Conservation (phyloP, 2,329 filamentous ascomycete genomes). For the Ceratocystiopsis minuta region DNA sequence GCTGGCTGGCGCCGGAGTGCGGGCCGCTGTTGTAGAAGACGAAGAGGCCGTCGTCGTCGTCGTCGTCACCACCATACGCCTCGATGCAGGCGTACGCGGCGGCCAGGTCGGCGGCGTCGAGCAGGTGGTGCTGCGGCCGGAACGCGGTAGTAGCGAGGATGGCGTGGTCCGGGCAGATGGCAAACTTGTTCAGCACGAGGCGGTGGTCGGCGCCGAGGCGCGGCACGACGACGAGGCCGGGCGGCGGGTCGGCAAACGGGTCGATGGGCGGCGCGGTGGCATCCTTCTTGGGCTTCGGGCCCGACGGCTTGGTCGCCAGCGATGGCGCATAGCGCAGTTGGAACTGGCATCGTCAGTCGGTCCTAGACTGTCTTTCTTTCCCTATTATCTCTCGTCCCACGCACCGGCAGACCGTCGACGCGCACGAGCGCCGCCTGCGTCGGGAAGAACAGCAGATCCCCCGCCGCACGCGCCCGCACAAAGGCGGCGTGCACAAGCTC, state of each 20-base stretch:
- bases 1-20: constrained; percentile 52
- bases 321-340: constrained; percentile 55
- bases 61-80: constrained; percentile 24
- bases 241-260: constrained; percentile 44
- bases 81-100: constrained; percentile 43
- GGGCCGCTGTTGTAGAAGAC: constrained; percentile 55
- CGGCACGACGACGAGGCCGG: constrained; percentile 35
- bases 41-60: constrained; percentile 26
- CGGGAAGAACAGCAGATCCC: constrained; percentile 34
- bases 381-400: constrained; percentile 6
- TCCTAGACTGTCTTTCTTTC: background rate
- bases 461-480: constrained; percentile 25
- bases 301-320: constrained; percentile 48
- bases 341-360: constrained; percentile 29
- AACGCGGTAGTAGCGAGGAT: constrained; percentile 50
- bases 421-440: constrained; percentile 32
- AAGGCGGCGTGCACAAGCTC: constrained; percentile 33
- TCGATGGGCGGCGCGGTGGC: constrained; percentile 25
- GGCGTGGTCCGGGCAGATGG: constrained; percentile 52
- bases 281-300: constrained; percentile 19
- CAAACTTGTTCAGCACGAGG: constrained; percentile 59
- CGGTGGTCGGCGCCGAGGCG: constrained; percentile 29
- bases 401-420: constrained; percentile 25
- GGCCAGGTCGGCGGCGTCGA: constrained; percentile 42
- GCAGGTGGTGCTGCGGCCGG: constrained; percentile 44